Conservation (phyloP, 208 protist species). For the Leishmania gerbilli region DNA sequence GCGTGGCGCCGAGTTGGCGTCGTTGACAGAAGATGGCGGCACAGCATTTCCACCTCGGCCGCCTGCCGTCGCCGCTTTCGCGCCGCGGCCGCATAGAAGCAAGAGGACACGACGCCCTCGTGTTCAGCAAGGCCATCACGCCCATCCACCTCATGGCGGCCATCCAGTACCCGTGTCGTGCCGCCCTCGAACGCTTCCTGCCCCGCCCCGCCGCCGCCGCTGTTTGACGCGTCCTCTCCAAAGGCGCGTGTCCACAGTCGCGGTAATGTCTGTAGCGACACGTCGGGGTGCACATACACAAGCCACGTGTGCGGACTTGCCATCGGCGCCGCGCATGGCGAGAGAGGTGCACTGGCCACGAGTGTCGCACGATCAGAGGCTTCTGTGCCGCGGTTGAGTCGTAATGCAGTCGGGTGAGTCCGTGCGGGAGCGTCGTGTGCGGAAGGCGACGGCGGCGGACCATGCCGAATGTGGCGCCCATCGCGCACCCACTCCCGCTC, state of each 20-base stretch:
- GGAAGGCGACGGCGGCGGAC: background rate
- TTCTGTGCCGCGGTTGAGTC: background rate
- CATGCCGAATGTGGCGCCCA: background rate
- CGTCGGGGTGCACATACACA: slow-evolving; percentile 25
- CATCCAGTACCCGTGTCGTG: background rate
- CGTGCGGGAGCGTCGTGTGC: background rate
- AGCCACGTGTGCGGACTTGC: slow-evolving; percentile 17
- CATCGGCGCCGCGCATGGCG: background rate
- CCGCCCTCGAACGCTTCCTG: background rate
- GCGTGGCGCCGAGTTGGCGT: background rate
- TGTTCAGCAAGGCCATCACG: background rate
- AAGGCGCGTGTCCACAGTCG: slow-evolving; percentile 6
- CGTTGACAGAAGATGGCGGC: slow-evolving; percentile 14
- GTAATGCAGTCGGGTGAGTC: background rate
- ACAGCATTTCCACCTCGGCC: slow-evolving; percentile 19
- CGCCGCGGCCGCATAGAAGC: background rate
- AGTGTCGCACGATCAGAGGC: background rate
- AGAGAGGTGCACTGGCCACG: background rate
- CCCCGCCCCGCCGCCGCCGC: background rate
- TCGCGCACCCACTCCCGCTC: background rate
- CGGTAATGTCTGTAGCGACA: background rate
- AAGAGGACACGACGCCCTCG: no score
- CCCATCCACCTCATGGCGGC: background rate
- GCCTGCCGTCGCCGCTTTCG: slow-evolving; percentile 2
- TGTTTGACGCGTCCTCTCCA: background rate